Conservation (phyloP, 352 stramenopile species). For the Pythium brassicae region DNA sequence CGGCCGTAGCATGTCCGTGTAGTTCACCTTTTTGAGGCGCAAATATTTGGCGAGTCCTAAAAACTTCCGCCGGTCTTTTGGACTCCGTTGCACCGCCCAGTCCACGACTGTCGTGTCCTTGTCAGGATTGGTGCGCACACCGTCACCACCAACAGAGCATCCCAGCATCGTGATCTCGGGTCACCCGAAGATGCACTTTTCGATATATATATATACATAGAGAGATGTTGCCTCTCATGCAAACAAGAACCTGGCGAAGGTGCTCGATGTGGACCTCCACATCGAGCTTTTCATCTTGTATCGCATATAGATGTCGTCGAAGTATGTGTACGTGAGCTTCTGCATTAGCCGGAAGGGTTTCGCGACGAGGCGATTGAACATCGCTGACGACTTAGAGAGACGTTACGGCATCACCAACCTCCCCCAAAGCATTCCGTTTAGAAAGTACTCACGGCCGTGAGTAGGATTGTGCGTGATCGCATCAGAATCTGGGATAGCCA, state of each 20-base stretch:
- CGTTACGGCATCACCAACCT: conserved; percentile 22
- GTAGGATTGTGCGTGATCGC: conserved; percentile 2
- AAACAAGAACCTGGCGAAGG: not conserved
- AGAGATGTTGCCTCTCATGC: conserved; percentile 2
- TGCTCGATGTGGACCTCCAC: not conserved
- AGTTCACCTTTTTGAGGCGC: conserved; percentile 19
- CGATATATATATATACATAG: not conserved
- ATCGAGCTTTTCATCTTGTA: not conserved
- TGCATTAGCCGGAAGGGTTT: not conserved
- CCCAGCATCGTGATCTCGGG: not conserved
- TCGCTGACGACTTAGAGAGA: conserved; percentile 17
- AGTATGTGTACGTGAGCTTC: conserved; percentile 1
- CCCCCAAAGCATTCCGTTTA: conserved; percentile 20
- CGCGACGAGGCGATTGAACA: conserved; percentile 21
- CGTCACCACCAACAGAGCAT: not conserved
- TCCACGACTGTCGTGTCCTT: conserved; percentile 11
- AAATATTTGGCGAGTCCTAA: conserved; percentile 19
- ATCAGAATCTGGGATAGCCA: conserved; percentile 32
- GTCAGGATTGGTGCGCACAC: conserved; percentile 13
- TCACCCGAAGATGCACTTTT: conserved; percentile 1
- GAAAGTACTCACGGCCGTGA: conserved; percentile 21
- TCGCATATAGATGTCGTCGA: conserved; percentile 2
- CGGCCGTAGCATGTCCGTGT: conserved; percentile 1
- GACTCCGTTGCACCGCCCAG: conserved; percentile 4
- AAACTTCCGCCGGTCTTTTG: conserved; percentile 11